Evolutionary conservation across 2,329 filamentous ascomycete species (phyloP).

Genomic region (Xylariaceae sp.): DNA sequence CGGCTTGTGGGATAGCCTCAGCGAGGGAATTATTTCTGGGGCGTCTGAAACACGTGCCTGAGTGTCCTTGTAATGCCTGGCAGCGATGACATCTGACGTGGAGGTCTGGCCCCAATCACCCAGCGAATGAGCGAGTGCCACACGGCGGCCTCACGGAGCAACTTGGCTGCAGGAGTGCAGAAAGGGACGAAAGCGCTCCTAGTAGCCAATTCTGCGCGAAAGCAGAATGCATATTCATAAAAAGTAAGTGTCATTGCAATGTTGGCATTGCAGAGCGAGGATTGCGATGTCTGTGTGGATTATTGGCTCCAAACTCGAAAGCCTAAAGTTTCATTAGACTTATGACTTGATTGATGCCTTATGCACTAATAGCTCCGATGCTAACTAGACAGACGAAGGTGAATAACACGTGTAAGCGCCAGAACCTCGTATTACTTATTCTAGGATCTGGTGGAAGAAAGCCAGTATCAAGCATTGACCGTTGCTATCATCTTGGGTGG

Average conservation of each 20-base stretch:
- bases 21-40: conserved; percentile 24
- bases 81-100: conserved; percentile 35
- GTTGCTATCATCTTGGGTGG: neutral
- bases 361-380: conserved; percentile 2
- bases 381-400: too few relatives aligned
- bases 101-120: conserved; percentile 38
- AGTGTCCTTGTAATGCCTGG: conserved; percentile 34
- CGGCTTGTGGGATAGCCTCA: conserved; percentile 24
- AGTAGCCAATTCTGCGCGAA: conserved; percentile 31
- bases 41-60: conserved; percentile 38
- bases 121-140: conserved; percentile 42
- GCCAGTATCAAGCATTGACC: too few relatives aligned
- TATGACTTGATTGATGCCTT: neutral
- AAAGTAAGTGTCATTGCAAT: conserved; percentile 10
- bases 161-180: conserved; percentile 39
- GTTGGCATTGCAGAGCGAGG: conserved; percentile 2
- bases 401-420: conserved; percentile 9
- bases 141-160: conserved; percentile 38
- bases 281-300: conserved; percentile 18
- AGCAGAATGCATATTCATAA: conserved; percentile 28
- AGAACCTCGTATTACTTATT: too few relatives aligned
- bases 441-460: too few relatives aligned
- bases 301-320: conserved; percentile 3
- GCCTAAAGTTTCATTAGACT: neutral
- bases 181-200: conserved; percentile 29